Percentiles rank a stretch among this genome's conserved stretches.
phyloP scores from a whole-genome alignment of 306 rosid species.

The Gynostemma pentaphyllum region DNA sequence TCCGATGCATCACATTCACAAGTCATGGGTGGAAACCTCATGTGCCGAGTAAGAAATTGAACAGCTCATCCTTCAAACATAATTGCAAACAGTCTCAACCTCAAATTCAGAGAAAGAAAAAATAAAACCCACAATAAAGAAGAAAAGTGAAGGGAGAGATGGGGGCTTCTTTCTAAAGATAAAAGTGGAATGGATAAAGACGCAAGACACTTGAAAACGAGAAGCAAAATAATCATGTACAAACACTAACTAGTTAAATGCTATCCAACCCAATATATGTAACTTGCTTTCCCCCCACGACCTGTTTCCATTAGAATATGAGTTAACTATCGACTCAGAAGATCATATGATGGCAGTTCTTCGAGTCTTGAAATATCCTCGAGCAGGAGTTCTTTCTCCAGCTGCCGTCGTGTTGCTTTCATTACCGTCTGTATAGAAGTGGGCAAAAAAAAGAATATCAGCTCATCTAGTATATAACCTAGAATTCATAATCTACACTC shows the following conservation, averaged over 20 bases:
- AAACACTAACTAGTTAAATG: slow-evolving; percentile 10
- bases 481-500: no score
- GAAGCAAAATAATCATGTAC: slow-evolving; percentile 9
- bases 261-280: not conserved
- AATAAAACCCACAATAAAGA: slow-evolving; percentile 6
- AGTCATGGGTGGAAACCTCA: not conserved
- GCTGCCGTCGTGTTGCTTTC: slow-evolving; percentile 86
- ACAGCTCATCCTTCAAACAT: slow-evolving; percentile 8
- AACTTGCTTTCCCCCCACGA: not conserved
- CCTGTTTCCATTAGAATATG: slow-evolving; percentile 4
- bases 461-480: no score
- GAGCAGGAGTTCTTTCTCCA: slow-evolving; percentile 84
- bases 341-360: slow-evolving; percentile 77
- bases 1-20: not conserved
- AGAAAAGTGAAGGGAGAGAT: not conserved
- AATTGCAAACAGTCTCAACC: slow-evolving; percentile 6
- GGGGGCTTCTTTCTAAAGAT: not conserved
- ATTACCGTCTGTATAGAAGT: slow-evolving; percentile 70
- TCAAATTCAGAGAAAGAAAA: not conserved
- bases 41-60: not conserved
- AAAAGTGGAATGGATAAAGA: not conserved
- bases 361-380: slow-evolving; percentile 68
- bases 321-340: slow-evolving; percentile 47
- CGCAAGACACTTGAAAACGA: slow-evolving; percentile 4
- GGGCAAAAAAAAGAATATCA: not conserved